A percentile compares a stretch with the other conserved stretches of the same genome.
These are phyloP conservation scores for Echites panduratus DNA, from an alignment of 257 asterid species.

Conservation along the genomic window DNA sequence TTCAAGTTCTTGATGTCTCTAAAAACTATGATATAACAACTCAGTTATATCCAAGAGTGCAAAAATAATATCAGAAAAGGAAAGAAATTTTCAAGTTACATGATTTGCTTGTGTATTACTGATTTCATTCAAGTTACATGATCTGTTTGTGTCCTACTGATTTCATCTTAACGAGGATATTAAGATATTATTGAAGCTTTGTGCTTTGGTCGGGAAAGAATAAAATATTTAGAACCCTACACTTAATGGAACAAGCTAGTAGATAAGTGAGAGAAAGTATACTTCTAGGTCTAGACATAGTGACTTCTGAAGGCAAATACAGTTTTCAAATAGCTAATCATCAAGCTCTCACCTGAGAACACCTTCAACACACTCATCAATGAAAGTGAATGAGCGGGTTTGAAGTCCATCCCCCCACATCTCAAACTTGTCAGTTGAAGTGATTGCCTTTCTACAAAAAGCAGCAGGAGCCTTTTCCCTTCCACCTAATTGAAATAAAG, in stretches of 20 bases:
- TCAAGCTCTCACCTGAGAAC: slow-evolving; percentile 27
- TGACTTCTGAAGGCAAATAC: not conserved
- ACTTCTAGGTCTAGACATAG: not conserved
- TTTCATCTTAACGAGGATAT: no score
- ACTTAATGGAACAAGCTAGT: no score
- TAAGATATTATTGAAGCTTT: no score
- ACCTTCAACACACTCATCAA: slow-evolving; percentile 43
- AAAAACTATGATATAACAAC: not conserved
- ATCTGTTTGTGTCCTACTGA: no score
- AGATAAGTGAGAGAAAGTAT: not conserved
- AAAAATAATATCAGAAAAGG: no score
- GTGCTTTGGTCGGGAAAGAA: no score
- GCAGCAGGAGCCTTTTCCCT: slow-evolving; percentile 97
- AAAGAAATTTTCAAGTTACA: no score
- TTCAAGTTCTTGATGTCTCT: not conserved
- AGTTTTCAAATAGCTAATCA: not conserved
- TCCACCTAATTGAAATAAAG: slow-evolving; percentile 48
- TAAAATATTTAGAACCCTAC: no score
- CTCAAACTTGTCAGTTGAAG: slow-evolving; percentile 73
- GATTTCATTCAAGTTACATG: no score
- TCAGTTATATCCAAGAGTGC: not conserved
- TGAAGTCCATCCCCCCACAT: slow-evolving; percentile 65
- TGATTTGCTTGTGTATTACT: no score
- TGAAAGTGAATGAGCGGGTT: slow-evolving; percentile 43
- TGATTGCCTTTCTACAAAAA: slow-evolving; percentile 74